phyloP scores from a whole-genome alignment of 202 grass and related monocot genomes.

The Zoysia matrella region DNA sequence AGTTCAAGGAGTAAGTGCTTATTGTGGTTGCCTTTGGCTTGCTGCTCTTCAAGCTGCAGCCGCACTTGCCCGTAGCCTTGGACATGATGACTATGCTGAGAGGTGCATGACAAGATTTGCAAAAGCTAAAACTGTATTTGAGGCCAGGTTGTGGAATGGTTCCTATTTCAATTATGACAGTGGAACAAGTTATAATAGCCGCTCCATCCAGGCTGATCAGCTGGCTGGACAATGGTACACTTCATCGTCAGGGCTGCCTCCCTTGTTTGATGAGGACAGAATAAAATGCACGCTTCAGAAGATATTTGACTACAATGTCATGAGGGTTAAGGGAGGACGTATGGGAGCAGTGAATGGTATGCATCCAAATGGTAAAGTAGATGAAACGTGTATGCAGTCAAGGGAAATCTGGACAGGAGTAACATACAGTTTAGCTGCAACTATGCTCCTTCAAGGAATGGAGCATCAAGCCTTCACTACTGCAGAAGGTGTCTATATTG shows the following conservation, averaged over 20 bases:
- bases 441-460: conserved; percentile 94
- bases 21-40: conserved; percentile 95
- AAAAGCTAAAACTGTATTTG: conserved; percentile 82
- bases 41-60: conserved; percentile 90
- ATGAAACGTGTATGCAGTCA: conserved; percentile 95
- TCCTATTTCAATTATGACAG: conserved; percentile 97
- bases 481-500: conserved; percentile 84
- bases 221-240: conserved; percentile 93
- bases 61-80: conserved; percentile 72
- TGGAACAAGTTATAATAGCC: conserved; percentile 72
- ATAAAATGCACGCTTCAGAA: conserved; percentile 86
- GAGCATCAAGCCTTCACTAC: conserved; percentile 88
- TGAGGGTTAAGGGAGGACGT: conserved; percentile 96
- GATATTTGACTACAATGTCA: conserved; percentile 97
- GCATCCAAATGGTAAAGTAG: conserved; percentile 88
- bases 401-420: conserved; percentile 99
- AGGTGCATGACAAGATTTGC: conserved; percentile 84
- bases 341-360: conserved; percentile 95
- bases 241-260: conserved; percentile 77
- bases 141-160: conserved; percentile 88
- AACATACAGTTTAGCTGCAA: conserved; percentile 85
- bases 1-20: conserved; percentile 83
- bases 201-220: conserved; percentile 93
- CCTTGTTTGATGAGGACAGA: conserved; percentile 75
- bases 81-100: conserved; percentile 70